Evolutionary conservation across 2,329 filamentous ascomycete species (phyloP), one percentile per base, ranked within the genome.

Genomic region (Aspergillus sojae): DNA sequence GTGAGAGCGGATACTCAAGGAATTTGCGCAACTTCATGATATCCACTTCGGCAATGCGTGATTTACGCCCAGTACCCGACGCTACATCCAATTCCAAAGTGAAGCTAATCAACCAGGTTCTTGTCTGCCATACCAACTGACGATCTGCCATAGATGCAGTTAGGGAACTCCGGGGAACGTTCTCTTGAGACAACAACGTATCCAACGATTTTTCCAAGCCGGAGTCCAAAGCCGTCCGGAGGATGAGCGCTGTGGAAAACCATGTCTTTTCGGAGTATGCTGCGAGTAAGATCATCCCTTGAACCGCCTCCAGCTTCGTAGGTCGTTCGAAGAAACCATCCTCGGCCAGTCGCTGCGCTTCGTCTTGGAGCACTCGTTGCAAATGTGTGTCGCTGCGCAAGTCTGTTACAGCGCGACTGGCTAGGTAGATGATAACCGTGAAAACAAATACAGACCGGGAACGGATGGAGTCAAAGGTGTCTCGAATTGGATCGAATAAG

Each of bases 181-280:
- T 69, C 19, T 71, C 70, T 57, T 77, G 75, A 2, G 73, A 68
- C 10, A 77, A 32, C 26, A 77, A 60, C 1, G 68, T 74, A 43
- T 77, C 75, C 11, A 77, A 58, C 0, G 75, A 77, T 52, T 77
- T 77, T 58, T 77, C 75, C 0, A 77, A 64, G 0, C 75, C 75
- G 11, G 75, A 74, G 58, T 77, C 75, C 21, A 77, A 59, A 2
- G 75, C 75, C 0, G 75, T 77, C 21, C 75, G 73, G 23, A 77
- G 64, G 58, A 77, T 77, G 10, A 77, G 70, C 7, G 75, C 75
- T 2, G 73, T 77, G 0, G 75, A 77, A 54, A 77, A 77, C 75
- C 75, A 77, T 1, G 75, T 75, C 41, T 77, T 77, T 57, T 77
- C 75, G 0, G 75, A 77, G 30, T 77, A 77, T 3, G 75, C 75